phyloP scores from a whole-genome alignment of 2,329 filamentous ascomycete species.

The Claviceps purpurea region DNA sequence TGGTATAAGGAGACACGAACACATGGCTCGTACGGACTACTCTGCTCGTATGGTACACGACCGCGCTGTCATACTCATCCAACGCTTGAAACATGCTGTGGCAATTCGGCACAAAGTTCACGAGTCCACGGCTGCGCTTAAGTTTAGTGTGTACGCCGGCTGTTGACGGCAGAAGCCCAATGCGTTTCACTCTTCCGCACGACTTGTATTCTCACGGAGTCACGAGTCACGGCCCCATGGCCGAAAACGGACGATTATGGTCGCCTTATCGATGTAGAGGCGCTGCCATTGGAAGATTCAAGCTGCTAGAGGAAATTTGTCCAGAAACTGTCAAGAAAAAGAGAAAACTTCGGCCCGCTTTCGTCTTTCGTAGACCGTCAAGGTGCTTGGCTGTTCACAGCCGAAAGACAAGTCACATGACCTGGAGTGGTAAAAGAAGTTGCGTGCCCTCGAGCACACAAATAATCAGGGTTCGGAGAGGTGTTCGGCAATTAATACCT shows the following conservation, averaged over 20 bases:
- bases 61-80: too few relatives aligned
- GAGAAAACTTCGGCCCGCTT: not conserved
- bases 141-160: too few relatives aligned
- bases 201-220: not conserved
- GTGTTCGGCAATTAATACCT: not conserved
- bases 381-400: not conserved
- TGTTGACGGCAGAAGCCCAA: too few relatives aligned
- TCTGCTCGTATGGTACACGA: too few relatives aligned
- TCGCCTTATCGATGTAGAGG: too few relatives aligned
- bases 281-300: too few relatives aligned
- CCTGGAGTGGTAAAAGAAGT: not conserved
- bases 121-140: too few relatives aligned
- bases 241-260: not conserved
- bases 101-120: too few relatives aligned
- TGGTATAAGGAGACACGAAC: not conserved
- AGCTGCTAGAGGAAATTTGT: too few relatives aligned
- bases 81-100: too few relatives aligned
- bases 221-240: not conserved
- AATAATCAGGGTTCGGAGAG: not conserved
- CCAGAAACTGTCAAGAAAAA: not conserved
- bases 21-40: not conserved
- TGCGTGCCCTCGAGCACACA: not conserved
- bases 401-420: slow-evolving; percentile 1
- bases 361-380: slow-evolving; percentile 1
- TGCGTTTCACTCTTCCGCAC: too few relatives aligned